Evolutionary conservation across 768 basidiomycete species (phyloP).

Genomic region (Tulasnella sp.): DNA sequence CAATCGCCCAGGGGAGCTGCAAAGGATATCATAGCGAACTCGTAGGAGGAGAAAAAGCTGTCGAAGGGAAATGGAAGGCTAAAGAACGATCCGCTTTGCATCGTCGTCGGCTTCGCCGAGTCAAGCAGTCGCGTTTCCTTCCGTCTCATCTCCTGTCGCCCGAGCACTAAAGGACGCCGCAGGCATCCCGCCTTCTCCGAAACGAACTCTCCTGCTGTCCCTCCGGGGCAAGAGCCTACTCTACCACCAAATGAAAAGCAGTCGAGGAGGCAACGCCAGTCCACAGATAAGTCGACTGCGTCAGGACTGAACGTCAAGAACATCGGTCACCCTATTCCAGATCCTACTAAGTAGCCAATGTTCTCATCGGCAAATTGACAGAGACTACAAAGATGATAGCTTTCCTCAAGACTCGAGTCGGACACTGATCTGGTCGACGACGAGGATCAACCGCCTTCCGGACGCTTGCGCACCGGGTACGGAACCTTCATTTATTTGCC

Average conservation of each 20-base stretch:
- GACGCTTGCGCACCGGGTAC: constrained; percentile 50
- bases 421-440: constrained; percentile 25
- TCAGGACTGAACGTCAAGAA: constrained; percentile 17
- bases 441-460: constrained; percentile 19
- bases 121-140: background rate
- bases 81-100: background rate
- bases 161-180: background rate
- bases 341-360: constrained; percentile 28
- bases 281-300: background rate
- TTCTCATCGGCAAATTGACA: constrained; percentile 9
- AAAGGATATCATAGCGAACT: background rate
- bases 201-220: constrained; percentile 1
- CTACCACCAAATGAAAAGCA: background rate
- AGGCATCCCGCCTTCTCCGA: background rate
- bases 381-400: constrained; percentile 65
- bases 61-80: background rate
- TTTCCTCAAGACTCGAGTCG: constrained; percentile 54
- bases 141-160: background rate
- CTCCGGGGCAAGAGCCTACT: background rate
- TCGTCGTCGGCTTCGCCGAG: background rate
- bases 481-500: constrained; percentile 21
- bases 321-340: constrained; percentile 31
- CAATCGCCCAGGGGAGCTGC: constrained; percentile 4
- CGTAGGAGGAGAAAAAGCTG: background rate
- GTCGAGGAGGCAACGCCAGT: background rate